Evolutionary conservation across 169 alveolate genomes (phyloP), one percentile per base, ranked within the genome.

Genomic region (Eimeria sp.): DNA sequence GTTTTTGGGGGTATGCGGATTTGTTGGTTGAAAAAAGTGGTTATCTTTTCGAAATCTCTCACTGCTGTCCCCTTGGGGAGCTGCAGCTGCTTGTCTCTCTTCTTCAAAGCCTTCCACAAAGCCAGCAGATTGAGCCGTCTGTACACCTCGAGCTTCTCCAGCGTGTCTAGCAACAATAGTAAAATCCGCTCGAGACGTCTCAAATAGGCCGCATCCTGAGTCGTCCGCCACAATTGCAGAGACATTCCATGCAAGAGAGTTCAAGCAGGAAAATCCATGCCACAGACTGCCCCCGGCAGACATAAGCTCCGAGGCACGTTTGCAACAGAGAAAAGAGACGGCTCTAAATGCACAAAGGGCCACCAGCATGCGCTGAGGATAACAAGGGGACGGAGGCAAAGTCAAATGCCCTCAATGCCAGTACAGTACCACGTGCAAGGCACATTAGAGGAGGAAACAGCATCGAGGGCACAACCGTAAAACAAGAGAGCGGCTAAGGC

Each of bases 81-180:
- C 47, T 82, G 49, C 83, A 92, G 30, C 82, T 80, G 75, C 30
- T 98, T 98, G 82, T 98, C 98, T 95, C 98, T 97, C 96, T 97
- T 98, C 92, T 97, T 97, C 43, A 98, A 92, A 43, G 97, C 96
- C 92, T 98, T 98, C 95, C 96, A 97, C 34, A 98, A 98, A 49
- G 99, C 98, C 57, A 98, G 78, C 25, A 97, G 97, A 89, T 98
- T 98, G 30, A 98, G 67, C 63, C 97, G 95, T 75, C 97, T 91
- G 76, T 98, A 98, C 49, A 97, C 97, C 82, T 97, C 96, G 20
- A 98, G 95, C 58, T 98, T 98, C 89, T 98, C 99, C 90, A 97
- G 96, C 20, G 98, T 92, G 65, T 98, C 98, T 96, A 98, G 97
- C 51, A 98, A 88, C 78, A 98, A 96, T 58, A 98, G 95, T 30